A percentile compares a stretch with the other conserved stretches of the same genome.
phyloP scores from a whole-genome alignment of 441 rosid genomes.

The Francoa sonchifolia region DNA sequence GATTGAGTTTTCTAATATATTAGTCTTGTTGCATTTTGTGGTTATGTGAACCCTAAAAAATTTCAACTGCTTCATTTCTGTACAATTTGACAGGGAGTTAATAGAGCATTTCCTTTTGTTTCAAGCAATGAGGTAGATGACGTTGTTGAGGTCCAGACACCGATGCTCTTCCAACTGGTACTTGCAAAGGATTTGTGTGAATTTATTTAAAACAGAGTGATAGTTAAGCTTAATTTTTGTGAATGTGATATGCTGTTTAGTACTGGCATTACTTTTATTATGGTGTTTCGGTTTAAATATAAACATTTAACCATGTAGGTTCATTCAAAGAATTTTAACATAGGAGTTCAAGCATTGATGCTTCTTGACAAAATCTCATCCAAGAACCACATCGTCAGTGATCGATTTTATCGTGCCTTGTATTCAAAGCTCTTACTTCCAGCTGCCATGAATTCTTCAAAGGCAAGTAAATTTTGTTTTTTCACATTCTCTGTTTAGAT shows the following conservation, averaged over 20 bases:
- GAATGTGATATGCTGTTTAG: no score
- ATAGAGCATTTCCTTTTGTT: constrained; percentile 96
- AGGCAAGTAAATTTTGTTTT: constrained; percentile 39
- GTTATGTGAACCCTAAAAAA: background rate
- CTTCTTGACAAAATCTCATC: constrained; percentile 96
- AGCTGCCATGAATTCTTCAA: constrained; percentile 85
- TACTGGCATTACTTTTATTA: background rate
- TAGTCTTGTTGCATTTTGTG: constrained; percentile 1
- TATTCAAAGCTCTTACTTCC: constrained; percentile 90
- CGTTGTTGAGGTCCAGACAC: constrained; percentile 74
- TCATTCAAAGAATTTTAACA: constrained; percentile 85
- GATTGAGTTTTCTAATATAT: background rate
- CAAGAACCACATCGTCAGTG: constrained; percentile 89
- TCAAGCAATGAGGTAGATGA: constrained; percentile 76
- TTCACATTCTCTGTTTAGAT: background rate
- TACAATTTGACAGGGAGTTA: constrained; percentile 60
- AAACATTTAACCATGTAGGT: constrained; percentile 42
- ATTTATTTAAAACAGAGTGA: no score
- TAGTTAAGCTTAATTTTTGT: no score
- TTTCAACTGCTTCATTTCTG: constrained; percentile 3
- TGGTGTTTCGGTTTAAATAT: constrained; percentile 7
- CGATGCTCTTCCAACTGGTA: constrained; percentile 87
- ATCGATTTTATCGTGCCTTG: constrained; percentile 84
- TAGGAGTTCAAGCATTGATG: constrained; percentile 92
- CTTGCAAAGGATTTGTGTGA: no score